Conservation (phyloP, 2,329 filamentous ascomycete species). For the Torrubiella hemipterigena region DNA sequence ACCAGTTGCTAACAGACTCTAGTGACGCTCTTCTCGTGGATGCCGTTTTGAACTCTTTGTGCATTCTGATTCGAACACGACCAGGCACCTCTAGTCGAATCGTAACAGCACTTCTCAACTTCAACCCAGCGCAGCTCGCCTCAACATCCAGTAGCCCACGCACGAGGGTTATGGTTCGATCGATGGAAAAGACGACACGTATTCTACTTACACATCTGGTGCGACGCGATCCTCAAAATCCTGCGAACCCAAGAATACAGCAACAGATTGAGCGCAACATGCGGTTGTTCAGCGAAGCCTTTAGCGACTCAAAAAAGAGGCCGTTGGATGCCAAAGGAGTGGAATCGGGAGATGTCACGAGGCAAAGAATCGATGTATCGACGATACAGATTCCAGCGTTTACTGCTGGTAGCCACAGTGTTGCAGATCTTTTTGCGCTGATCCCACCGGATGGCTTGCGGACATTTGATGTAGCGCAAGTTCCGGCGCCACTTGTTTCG, state of each 20-base stretch:
- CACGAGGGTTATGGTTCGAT: constrained; percentile 72
- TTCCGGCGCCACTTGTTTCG: constrained; percentile 64
- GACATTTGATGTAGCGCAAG: constrained; percentile 69
- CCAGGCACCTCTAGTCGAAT: constrained; percentile 77
- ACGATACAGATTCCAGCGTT: constrained; percentile 54
- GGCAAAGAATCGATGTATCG: constrained; percentile 50
- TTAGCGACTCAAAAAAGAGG: constrained; percentile 76
- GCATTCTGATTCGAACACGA: constrained; percentile 69
- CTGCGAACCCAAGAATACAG: constrained; percentile 66
- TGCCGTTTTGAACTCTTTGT: constrained; percentile 80
- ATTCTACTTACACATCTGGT: constrained; percentile 72
- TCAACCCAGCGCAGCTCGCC: constrained; percentile 79
- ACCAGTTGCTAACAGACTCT: constrained; percentile 11
- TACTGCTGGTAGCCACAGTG: constrained; percentile 61
- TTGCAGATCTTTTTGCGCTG: constrained; percentile 78
- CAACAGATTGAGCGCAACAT: constrained; percentile 76
- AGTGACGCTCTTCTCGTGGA: constrained; percentile 85
- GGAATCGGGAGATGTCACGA: constrained; percentile 69
- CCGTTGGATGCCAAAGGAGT: constrained; percentile 57
- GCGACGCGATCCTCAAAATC: constrained; percentile 76
- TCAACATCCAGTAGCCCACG: constrained; percentile 67
- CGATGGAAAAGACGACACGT: constrained; percentile 88
- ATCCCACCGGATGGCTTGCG: constrained; percentile 61
- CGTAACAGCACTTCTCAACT: constrained; percentile 71
- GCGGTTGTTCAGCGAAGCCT: constrained; percentile 63